These are phyloP conservation scores for Fusarium verticillioides DNA, from an alignment of 2,329 filamentous ascomycete species.

Conservation along the genomic window DNA sequence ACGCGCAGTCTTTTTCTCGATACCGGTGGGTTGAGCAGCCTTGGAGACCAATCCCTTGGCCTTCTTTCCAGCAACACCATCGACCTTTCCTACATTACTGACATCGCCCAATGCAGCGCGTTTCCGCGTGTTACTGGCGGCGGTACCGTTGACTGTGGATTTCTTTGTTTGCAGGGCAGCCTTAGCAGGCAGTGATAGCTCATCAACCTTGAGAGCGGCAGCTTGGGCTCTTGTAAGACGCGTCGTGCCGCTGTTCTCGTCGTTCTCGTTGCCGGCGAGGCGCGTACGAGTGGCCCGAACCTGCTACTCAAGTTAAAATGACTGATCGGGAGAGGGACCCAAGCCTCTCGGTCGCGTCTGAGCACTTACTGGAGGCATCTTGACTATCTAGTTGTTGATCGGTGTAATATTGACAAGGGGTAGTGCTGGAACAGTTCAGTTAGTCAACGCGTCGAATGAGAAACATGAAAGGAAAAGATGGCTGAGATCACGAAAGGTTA, in stretches of 20 bases:
- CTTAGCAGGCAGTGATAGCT: constrained; percentile 65
- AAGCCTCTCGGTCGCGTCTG: constrained; percentile 24
- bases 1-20: constrained; percentile 74
- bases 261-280: constrained; percentile 89
- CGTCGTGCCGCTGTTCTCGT: constrained; percentile 84
- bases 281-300: constrained; percentile 78
- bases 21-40: constrained; percentile 80
- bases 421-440: constrained; percentile 30
- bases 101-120: constrained; percentile 91
- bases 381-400: constrained; percentile 43
- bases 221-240: constrained; percentile 94
- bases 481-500: constrained; percentile 9
- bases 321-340: neutral
- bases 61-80: constrained; percentile 81
- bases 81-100: constrained; percentile 90
- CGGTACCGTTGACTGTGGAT: constrained; percentile 61
- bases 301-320: constrained; percentile 51
- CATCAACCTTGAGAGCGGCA: constrained; percentile 76
- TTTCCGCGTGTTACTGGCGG: constrained; percentile 69
- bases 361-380: constrained; percentile 52
- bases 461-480: constrained; percentile 18
- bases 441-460: constrained; percentile 43
- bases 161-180: constrained; percentile 79
- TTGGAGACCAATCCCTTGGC: constrained; percentile 79
- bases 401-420: constrained; percentile 34